Evolutionary conservation across 495 filamentous ascomycete species (phyloP), one percentile per base, ranked within the genome.

Genomic region (Friedmanniomyces simplex): DNA sequence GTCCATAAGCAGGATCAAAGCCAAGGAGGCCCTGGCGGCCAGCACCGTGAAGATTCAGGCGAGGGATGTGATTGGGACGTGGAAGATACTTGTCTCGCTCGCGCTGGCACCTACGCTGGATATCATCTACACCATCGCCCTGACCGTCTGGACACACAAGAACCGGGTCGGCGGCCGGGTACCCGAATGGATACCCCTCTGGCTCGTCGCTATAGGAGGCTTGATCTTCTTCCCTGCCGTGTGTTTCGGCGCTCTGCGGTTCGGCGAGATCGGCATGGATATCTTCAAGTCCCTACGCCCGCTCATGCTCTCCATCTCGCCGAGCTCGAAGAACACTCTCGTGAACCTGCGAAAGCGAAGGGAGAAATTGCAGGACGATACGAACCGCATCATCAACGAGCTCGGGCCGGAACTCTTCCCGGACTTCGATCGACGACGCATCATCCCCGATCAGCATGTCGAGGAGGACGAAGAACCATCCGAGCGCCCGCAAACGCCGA

Each of bases 201-300:
- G 85, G 81, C 63, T 78, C n/a, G 78, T 95, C 32, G 78, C 87
- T 34, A 65, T 87, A 0, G 76, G 81, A 36, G 83, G 83, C 20
- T 82, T 88, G 74, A 72, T 89, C 36, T 71, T 95, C 59, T 96
- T 95, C 74, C 89, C 89, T 0, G 76, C 83, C 22, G 86, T 96
- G 69, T 95, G 89, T 3, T 96, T 95, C 67, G 91, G 89, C 2
- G 90, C 94, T 10, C 83, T 99, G 34, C 86, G 93, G 5, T 95
- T 97, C 65, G 93, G 93, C 43, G 93, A 99, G 70, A 83, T 91
- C 50, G 93, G 90, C 30, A 97, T 99, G 91, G 93, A 99, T 66
- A 96, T 99, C 48, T 61, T 89, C 72, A 99, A 97, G 72, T 97
- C 93, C 0, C 81, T 99, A 13, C 80, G 87, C 0, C 93, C 93